These are phyloP conservation scores for Dactylella cylindrospora DNA, from an alignment of 2,329 filamentous ascomycete species.

Conservation along the genomic window DNA sequence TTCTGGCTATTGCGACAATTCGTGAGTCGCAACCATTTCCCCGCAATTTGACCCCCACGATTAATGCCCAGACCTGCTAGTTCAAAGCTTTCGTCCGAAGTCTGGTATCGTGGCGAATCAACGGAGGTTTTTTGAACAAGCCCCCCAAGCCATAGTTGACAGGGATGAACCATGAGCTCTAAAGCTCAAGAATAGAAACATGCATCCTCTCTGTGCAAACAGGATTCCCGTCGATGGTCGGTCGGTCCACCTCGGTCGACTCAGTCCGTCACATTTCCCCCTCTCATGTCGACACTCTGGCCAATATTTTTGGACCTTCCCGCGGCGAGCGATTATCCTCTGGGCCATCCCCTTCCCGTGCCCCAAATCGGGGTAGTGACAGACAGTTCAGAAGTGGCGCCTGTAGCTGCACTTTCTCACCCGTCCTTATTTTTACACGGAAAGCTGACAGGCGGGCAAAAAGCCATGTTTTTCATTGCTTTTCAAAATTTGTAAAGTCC, in stretches of 20 bases:
- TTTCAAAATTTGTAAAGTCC: slow-evolving; percentile 17
- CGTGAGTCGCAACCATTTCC: slow-evolving; percentile 21
- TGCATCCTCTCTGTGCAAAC: slow-evolving; percentile 21
- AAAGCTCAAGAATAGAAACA: slow-evolving; percentile 35
- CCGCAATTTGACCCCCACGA: slow-evolving; percentile 31
- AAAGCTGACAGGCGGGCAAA: slow-evolving; percentile 21
- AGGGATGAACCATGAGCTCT: slow-evolving; percentile 18
- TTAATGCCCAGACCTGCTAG: slow-evolving; percentile 9
- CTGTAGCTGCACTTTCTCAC: slow-evolving; percentile 18
- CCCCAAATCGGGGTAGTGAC: slow-evolving; percentile 26
- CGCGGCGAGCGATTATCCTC: slow-evolving; percentile 16
- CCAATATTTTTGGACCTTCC: slow-evolving; percentile 2
- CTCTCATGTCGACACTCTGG: slow-evolving; percentile 27
- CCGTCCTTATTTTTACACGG: slow-evolving; percentile 20
- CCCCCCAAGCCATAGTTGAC: slow-evolving; percentile 10
- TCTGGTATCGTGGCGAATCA: slow-evolving; percentile 39
- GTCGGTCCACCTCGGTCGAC: too few species aligned
- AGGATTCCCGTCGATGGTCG: slow-evolving; percentile 37
- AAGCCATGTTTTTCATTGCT: slow-evolving; percentile 17
- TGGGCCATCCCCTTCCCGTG: slow-evolving; percentile 4
- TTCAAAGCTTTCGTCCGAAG: slow-evolving; percentile 42
- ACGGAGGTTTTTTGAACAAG: slow-evolving; percentile 36
- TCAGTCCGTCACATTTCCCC: too few species aligned
- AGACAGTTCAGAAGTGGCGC: slow-evolving; percentile 36
- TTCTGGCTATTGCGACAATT: slow-evolving; percentile 1